phyloP scores from a whole-genome alignment of 345 rosid genomes.

The Jatropha curcas region DNA sequence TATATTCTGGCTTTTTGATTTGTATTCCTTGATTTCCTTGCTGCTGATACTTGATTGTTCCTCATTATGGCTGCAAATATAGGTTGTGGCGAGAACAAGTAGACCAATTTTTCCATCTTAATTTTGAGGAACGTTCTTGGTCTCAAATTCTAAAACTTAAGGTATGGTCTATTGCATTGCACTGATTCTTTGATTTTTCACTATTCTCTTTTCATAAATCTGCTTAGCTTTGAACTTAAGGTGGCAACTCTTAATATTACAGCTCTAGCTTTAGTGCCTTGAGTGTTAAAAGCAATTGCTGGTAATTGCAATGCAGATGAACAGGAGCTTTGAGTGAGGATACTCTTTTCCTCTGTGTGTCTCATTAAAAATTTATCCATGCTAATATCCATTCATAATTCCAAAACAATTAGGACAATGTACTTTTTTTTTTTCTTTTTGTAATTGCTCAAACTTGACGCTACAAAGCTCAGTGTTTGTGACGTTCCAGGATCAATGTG shows the following conservation, averaged over 20 bases:
- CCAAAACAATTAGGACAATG: background rate
- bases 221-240: background rate
- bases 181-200: background rate
- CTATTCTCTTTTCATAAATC: background rate
- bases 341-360: background rate
- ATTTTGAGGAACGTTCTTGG: conserved; percentile 42
- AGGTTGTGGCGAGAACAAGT: conserved; percentile 70
- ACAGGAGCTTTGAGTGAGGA: background rate
- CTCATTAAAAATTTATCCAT: background rate
- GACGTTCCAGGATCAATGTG: background rate
- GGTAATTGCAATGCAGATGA: background rate
- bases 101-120: conserved; percentile 37
- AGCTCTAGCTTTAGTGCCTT: background rate
- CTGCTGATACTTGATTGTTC: conserved; percentile 14
- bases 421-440: background rate
- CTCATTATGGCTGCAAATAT: conserved; percentile 15
- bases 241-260: background rate
- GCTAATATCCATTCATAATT: background rate
- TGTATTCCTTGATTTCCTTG: conserved; percentile 8
- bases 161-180: conserved; percentile 36
- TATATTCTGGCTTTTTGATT: background rate
- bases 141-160: conserved; percentile 48
- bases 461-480: background rate
- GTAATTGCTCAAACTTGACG: background rate
- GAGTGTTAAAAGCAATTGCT: too few relatives aligned